Percentiles rank a stretch among this genome's conserved stretches.
Conservation (phyloP, 306 rosid genomes). For the Luffa aegyptiaca region DNA sequence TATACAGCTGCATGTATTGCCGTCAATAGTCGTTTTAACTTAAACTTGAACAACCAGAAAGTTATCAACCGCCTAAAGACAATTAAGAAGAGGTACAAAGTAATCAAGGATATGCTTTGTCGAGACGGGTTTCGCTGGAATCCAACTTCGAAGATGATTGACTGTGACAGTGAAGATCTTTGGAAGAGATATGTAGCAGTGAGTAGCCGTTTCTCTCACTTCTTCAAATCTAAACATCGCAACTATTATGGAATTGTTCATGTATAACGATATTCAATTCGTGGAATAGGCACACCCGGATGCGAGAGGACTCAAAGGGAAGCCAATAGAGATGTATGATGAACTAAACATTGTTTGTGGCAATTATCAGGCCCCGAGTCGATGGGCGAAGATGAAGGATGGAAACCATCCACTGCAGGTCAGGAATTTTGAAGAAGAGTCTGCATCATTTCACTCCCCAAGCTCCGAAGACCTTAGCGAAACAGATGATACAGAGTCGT, state of each 20-base stretch:
- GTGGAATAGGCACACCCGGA: slow-evolving; percentile 58
- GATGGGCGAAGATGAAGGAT: slow-evolving; percentile 54
- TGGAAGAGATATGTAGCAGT: slow-evolving; percentile 68
- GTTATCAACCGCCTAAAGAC: slow-evolving; percentile 74
- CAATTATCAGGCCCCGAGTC: slow-evolving; percentile 65
- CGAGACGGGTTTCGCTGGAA: slow-evolving; percentile 74
- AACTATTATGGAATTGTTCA: slow-evolving; percentile 2
- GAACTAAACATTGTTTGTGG: slow-evolving; percentile 81
- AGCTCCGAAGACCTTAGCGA: slow-evolving; percentile 51
- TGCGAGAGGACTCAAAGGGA: slow-evolving; percentile 55
- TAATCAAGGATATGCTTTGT: slow-evolving; percentile 54
- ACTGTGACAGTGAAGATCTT: slow-evolving; percentile 50
- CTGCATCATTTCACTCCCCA: slow-evolving; percentile 56
- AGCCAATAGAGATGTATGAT: slow-evolving; percentile 71
- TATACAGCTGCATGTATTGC: slow-evolving; percentile 71
- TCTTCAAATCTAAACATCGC: neutral
- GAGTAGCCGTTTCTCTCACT: slow-evolving; percentile 17
- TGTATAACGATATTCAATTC: slow-evolving; percentile 14
- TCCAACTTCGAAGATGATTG: slow-evolving; percentile 46
- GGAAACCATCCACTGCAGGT: slow-evolving; percentile 29
- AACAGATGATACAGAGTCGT: slow-evolving; percentile 62
- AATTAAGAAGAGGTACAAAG: slow-evolving; percentile 67
- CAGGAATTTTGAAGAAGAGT: slow-evolving; percentile 48
- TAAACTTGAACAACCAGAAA: slow-evolving; percentile 72
- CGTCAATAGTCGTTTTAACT: slow-evolving; percentile 54